Base-by-base conservation (phyloP, 805 yeast genomes). In the Hanseniaspora meyeri region DNA sequence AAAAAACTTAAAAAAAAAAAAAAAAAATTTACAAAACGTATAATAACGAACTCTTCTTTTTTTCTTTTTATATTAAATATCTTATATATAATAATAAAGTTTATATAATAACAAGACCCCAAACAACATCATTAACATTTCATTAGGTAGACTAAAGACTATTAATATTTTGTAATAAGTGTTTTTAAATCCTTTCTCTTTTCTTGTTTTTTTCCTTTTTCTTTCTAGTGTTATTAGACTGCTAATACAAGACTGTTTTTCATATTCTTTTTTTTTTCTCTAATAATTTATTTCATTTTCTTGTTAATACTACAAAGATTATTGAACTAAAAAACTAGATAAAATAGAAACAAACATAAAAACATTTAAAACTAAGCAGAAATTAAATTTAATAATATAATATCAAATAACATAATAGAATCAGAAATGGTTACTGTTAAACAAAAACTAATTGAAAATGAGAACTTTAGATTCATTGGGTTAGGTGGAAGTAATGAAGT, bases 401-500 rank as follows among this genome's bases (percentile, higher is more conserved):
- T 2, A n/a, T 2, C 12, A 45, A 7, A 24, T 10, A 20, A 42
- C 16, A 7, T 34, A 32, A 32, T 14, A 31, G 9, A 40, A 17
- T 8, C 24, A 3, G 5, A 24, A 24, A 46, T 45, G 40, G 37
- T 51, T 19, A 12, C 43, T 16, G 37, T 51, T 14, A 56, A 47
- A 19, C 46, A 51, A n/a, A 51, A 63, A 20, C 58, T 59, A 31
- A 57, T 62, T 20, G 59, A 60, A 12, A 64, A 62, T 37, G 72
- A 71, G 36, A 62, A 72, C 17, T 73, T 85, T 59, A 80, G 79
- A 66, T 93, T 93, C 72, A 80, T 86, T 59, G 90, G 95, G 27
- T 77, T 93, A 7, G 99, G 99, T 8, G 99, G 97, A n/a, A 95
- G 97, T 60, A 87, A 85, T 62, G 99, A 93, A 68, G 99, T 93